Percentiles rank a stretch among this genome's conserved stretches.
These are phyloP conservation scores for Crucibulum laeve DNA, from an alignment of 768 basidiomycete species.

Conservation along the genomic window DNA sequence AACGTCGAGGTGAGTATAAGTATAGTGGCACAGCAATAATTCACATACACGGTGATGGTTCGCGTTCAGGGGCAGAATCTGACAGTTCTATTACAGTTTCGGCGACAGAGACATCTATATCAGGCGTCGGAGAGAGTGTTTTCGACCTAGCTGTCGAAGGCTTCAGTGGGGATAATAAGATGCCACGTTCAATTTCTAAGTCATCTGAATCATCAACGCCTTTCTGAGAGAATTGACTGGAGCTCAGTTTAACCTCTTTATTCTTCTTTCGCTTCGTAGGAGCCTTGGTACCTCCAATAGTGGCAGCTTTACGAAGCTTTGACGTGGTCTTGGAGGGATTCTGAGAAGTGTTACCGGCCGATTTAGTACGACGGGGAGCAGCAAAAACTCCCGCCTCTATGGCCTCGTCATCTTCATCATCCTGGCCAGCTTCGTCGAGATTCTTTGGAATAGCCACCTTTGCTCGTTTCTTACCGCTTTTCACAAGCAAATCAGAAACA, in stretches of 20 bases:
- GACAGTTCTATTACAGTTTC: background rate
- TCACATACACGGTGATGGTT: background rate
- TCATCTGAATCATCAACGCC: slow-evolving; percentile 53
- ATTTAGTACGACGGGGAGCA: slow-evolving; percentile 47
- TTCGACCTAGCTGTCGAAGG: background rate
- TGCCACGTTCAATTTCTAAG: slow-evolving; percentile 46
- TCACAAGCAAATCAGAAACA: slow-evolving; percentile 59
- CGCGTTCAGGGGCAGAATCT: background rate
- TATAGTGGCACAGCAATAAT: background rate
- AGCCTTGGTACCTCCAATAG: slow-evolving; percentile 21
- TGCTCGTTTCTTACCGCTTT: slow-evolving; percentile 39
- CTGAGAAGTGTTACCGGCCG: slow-evolving; percentile 27
- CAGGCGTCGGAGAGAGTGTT: background rate
- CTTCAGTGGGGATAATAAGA: slow-evolving; percentile 11
- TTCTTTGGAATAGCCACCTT: slow-evolving; percentile 28
- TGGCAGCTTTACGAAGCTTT: slow-evolving; percentile 41
- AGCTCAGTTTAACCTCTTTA: slow-evolving; percentile 19
- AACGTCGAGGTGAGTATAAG: background rate
- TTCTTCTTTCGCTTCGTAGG: slow-evolving; percentile 22
- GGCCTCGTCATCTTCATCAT: slow-evolving; percentile 67
- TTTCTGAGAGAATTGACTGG: slow-evolving; percentile 39
- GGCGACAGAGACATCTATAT: background rate
- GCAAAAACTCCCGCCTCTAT: slow-evolving; percentile 52
- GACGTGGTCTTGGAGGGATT: slow-evolving; percentile 20
- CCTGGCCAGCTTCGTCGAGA: slow-evolving; percentile 52